Percentiles rank a stretch among this genome's conserved stretches.
Conservation (phyloP, 192 early-diverging fungal species). For the Linnemannia hyalina region DNA sequence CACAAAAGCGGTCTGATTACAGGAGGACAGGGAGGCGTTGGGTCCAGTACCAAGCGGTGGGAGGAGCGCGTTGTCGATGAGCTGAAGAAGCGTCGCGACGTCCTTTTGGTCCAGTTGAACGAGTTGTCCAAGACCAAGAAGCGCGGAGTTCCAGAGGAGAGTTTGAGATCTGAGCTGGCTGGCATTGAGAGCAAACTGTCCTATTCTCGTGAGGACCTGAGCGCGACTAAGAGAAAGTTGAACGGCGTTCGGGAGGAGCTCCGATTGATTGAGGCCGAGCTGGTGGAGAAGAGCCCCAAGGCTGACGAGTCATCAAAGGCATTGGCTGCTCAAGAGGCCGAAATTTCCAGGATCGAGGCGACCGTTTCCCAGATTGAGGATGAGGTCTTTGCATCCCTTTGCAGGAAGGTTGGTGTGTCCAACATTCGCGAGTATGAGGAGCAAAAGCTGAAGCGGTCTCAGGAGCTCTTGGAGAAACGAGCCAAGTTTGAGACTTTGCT, state of each 20-base stretch:
- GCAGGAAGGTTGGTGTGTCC: constrained; percentile 74
- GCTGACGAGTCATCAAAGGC: constrained; percentile 22
- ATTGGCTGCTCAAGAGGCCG: constrained; percentile 57
- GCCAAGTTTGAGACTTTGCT: constrained; percentile 82
- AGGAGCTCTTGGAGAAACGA: constrained; percentile 80
- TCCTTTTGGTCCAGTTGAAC: constrained; percentile 77
- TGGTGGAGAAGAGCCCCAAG: constrained; percentile 45
- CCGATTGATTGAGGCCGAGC: constrained; percentile 61
- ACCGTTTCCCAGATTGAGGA: constrained; percentile 70
- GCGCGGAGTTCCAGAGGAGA: constrained; percentile 74
- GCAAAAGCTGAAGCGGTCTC: constrained; percentile 73
- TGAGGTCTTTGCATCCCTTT: constrained; percentile 86
- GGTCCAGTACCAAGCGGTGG: constrained; percentile 75
- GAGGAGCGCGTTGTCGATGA: constrained; percentile 91
- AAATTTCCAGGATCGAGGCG: constrained; percentile 53
- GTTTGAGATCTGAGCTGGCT: constrained; percentile 67
- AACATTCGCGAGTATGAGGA: constrained; percentile 93
- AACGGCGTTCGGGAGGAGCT: constrained; percentile 73
- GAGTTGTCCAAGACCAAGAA: constrained; percentile 78
- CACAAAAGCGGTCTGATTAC: constrained; percentile 98
- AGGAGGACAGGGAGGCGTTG: constrained; percentile 73
- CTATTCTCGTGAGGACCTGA: constrained; percentile 75
- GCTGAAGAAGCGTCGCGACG: constrained; percentile 77
- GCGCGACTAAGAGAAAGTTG: constrained; percentile 66
- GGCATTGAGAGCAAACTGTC: constrained; percentile 71